Evolutionary conservation across 176 grass and related monocot species (phyloP).

Genomic region (Aegilops sharonensis): DNA sequence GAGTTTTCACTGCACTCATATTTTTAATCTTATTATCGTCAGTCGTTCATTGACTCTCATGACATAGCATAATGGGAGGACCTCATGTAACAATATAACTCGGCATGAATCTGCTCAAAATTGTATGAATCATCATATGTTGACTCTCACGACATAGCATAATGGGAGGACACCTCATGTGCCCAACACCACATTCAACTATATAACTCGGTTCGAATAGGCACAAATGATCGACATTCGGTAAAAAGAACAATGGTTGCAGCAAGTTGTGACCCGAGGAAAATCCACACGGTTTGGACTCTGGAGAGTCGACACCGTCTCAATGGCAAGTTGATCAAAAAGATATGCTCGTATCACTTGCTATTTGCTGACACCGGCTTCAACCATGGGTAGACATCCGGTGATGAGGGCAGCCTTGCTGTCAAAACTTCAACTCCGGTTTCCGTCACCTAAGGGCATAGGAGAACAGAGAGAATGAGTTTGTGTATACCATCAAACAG

Average conservation of each 20-base stretch:
- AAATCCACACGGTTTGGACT: background rate
- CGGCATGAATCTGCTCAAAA: background rate
- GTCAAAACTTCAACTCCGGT: slow-evolving; percentile 89
- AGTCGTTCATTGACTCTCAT: no score
- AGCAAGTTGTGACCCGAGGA: background rate
- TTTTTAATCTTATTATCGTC: no score
- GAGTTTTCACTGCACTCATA: no score
- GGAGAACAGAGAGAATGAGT: slow-evolving; percentile 6
- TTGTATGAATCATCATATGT: background rate
- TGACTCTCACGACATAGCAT: background rate
- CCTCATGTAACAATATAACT: no score
- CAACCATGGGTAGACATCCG: slow-evolving; percentile 85
- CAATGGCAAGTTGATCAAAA: background rate
- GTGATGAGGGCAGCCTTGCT: slow-evolving; percentile 71
- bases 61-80: no score
- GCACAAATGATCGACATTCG: background rate
- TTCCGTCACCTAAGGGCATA: slow-evolving; percentile 70
- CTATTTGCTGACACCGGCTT: slow-evolving; percentile 28
- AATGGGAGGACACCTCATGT: background rate
- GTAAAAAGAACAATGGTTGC: background rate
- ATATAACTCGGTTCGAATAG: background rate
- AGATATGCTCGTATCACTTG: background rate
- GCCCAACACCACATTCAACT: background rate
- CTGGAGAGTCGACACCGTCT: background rate
- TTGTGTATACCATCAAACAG: background rate